These are phyloP conservation scores for Vachellia collinsii DNA, from an alignment of 306 rosid species.

Conservation along the genomic window DNA sequence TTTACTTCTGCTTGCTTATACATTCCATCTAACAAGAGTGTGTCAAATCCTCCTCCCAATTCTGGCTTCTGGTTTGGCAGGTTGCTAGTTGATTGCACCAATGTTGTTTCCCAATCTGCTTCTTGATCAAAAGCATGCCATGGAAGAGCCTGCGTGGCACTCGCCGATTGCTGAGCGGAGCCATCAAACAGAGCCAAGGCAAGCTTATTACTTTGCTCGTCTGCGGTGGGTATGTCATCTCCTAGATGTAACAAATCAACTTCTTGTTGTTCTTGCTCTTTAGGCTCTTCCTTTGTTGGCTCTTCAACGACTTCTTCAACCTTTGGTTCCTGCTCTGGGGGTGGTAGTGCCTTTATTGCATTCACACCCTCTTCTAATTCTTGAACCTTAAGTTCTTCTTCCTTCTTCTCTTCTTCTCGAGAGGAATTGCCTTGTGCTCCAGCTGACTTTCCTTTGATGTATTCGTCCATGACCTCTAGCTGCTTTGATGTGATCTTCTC, in stretches of 20 bases:
- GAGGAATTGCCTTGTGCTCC: conserved; percentile 30
- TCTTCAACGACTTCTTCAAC: conserved; percentile 43
- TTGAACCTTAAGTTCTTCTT: background rate
- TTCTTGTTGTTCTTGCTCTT: conserved; percentile 42
- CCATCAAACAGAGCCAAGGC: conserved; percentile 86
- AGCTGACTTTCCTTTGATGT: conserved; percentile 62
- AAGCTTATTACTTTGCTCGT: conserved; percentile 53
- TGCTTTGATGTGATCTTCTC: conserved; percentile 74
- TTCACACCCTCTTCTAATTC: conserved; percentile 55
- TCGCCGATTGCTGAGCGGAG: conserved; percentile 26
- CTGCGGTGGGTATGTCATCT: conserved; percentile 45
- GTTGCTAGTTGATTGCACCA: conserved; percentile 68
- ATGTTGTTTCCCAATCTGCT: conserved; percentile 82
- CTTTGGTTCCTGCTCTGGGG: conserved; percentile 51
- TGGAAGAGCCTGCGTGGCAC: conserved; percentile 48
- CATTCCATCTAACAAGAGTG: conserved; percentile 79
- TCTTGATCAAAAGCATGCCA: conserved; percentile 80
- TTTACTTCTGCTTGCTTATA: conserved; percentile 54
- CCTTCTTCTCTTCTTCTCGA: conserved; percentile 10
- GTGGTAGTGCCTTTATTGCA: conserved; percentile 66
- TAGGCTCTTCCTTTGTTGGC: conserved; percentile 29
- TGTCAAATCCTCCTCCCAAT: conserved; percentile 80
- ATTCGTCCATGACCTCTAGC: conserved; percentile 81
- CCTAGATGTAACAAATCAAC: conserved; percentile 78
- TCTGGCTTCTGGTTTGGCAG: conserved; percentile 51